phyloP scores from a whole-genome alignment of 768 basidiomycete genomes.

The Tricholoma saponaceum region DNA sequence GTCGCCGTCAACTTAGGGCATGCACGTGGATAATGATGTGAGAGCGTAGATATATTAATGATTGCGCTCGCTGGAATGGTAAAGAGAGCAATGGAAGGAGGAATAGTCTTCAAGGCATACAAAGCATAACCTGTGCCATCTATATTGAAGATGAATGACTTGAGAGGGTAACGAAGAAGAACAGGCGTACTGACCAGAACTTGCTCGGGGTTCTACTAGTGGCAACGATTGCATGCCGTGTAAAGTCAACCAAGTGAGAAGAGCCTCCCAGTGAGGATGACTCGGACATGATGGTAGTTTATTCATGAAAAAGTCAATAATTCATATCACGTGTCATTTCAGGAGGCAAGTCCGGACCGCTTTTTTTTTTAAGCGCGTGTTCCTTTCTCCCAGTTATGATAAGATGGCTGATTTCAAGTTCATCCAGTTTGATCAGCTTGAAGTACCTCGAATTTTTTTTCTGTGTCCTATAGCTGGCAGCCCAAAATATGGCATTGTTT shows the following conservation, averaged over 20 bases:
- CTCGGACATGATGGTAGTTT: background rate
- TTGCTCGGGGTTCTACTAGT: slow-evolving; percentile 47
- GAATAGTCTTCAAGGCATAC: slow-evolving; percentile 38
- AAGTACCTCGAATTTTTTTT: background rate
- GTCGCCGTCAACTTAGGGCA: slow-evolving; percentile 47
- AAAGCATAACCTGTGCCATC: slow-evolving; percentile 60
- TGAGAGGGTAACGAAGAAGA: background rate
- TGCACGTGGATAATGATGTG: slow-evolving; percentile 47
- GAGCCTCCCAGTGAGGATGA: slow-evolving; percentile 39
- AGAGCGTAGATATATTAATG: slow-evolving; percentile 70
- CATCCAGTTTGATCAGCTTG: background rate
- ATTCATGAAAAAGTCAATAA: too few species aligned
- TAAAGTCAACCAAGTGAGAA: slow-evolving; percentile 49
- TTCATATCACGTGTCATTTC: too few species aligned
- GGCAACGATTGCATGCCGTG: slow-evolving; percentile 43
- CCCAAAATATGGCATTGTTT: slow-evolving; percentile 66
- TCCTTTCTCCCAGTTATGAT: background rate
- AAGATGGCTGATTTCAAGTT: background rate
- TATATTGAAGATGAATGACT: slow-evolving; percentile 3
- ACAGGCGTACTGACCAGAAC: slow-evolving; percentile 39
- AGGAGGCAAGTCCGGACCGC: too few species aligned
- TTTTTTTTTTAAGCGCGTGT: too few species aligned
- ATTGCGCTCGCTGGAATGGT: slow-evolving; percentile 66
- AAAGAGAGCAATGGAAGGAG: slow-evolving; percentile 60
- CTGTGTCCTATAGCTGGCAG: background rate